Conservation (phyloP, 345 rosid species). For the Linum usitatissimum region DNA sequence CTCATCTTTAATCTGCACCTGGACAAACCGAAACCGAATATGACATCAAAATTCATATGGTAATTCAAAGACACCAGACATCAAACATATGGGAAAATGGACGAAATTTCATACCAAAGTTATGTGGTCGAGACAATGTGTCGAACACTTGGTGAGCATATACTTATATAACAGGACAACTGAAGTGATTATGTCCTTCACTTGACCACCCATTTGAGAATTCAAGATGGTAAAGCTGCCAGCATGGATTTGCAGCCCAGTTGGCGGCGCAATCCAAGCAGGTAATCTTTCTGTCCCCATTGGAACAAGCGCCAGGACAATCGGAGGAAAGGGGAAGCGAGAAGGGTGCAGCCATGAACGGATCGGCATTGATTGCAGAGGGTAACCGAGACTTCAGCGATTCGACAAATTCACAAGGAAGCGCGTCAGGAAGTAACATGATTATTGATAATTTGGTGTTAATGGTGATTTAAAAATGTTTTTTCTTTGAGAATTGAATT, state of each 20-base stretch:
- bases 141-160: background rate
- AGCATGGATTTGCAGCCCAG: background rate
- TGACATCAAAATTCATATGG: background rate
- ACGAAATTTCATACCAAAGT: too few species aligned
- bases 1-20: background rate
- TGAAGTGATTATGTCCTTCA: background rate
- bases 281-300: background rate
- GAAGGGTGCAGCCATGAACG: constrained; percentile 23
- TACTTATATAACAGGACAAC: background rate
- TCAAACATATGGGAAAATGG: background rate
- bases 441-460: too few species aligned
- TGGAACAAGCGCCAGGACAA: background rate
- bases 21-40: background rate
- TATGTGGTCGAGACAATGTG: background rate
- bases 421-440: background rate
- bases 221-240: background rate
- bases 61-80: too few species aligned
- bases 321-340: constrained; percentile 15
- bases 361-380: constrained; percentile 18
- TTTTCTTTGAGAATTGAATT: background rate
- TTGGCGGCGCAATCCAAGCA: background rate
- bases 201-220: background rate
- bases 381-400: background rate
- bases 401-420: background rate
- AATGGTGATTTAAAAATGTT: background rate